These are phyloP conservation scores for Asterella californica DNA, from an alignment of 225 moss, liverwort and hornwort species.

Conservation along the genomic window DNA sequence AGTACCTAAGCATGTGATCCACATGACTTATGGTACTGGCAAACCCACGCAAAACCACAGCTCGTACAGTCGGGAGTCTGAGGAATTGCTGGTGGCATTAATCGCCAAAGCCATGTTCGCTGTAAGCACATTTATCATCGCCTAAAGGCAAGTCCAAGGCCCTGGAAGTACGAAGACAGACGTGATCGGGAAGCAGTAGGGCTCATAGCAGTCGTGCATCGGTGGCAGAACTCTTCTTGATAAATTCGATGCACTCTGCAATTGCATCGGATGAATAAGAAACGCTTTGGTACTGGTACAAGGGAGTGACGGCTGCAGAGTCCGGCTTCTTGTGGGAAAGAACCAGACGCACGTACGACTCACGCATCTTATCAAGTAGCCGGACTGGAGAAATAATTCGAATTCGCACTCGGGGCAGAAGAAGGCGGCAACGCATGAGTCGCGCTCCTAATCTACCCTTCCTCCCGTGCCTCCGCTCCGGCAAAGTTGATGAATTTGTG, in stretches of 20 bases:
- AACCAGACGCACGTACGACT: slow-evolving; percentile 37
- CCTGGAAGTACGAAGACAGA: not conserved
- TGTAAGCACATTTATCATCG: not conserved
- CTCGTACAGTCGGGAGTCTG: not conserved
- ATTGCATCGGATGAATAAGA: slow-evolving; percentile 40
- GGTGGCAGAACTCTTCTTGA: slow-evolving; percentile 22
- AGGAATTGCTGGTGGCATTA: not conserved
- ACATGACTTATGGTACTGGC: not conserved
- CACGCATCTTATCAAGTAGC: slow-evolving; percentile 39
- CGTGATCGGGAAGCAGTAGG: too few relatives aligned
- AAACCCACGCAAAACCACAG: not conserved
- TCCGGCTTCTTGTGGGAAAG: slow-evolving; percentile 37
- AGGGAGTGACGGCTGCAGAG: slow-evolving; percentile 21
- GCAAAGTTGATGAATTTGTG: slow-evolving; percentile 19
- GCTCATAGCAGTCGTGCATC: slow-evolving; percentile 24
- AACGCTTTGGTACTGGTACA: slow-evolving; percentile 22
- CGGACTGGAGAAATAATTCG: slow-evolving; percentile 34
- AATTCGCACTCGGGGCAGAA: slow-evolving; percentile 38
- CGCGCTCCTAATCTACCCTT: slow-evolving; percentile 31
- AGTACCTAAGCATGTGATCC: not conserved
- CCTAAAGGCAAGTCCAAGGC: not conserved
- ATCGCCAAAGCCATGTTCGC: not conserved
- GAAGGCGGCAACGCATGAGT: slow-evolving; percentile 30
- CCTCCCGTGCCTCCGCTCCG: slow-evolving; percentile 31
- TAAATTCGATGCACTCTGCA: slow-evolving; percentile 47